Base-by-base conservation (phyloP, 306 rosid genomes). In the Acacia crassicarpa region DNA sequence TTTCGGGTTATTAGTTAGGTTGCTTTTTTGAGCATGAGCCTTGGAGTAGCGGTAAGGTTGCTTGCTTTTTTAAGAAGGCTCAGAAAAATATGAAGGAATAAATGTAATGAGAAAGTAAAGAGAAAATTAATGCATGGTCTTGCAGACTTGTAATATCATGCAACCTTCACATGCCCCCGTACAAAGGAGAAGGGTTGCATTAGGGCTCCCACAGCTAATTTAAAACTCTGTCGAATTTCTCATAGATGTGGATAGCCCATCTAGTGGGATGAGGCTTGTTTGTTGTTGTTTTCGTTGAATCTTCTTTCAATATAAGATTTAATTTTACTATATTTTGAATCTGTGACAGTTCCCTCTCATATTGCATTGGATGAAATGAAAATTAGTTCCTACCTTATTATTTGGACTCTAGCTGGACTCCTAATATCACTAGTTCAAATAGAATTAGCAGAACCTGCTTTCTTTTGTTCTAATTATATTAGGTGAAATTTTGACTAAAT, bases 91-190 rank as follows among this genome's bases (percentile, higher is more conserved):
- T 69, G 75, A 51, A 83, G 77, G 38, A 61, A 77, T 32, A 43
- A 67, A 25, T 23, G 79, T 63, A 66, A 54, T 59, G 67, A 61
- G 77, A 74, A 59, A 74, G 19, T 74, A 63, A 30, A 75, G 72
- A 54, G 63, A 71, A 63, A 68, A 79, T 62, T 27, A 67, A 45
- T 46, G 48, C 44, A 67, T n/a, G 51, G 14, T 61, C 48, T 19
- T 76, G 63, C 80, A 72, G 35, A 30, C 67, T 65, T 67, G 80
- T 35, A 71, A 46, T 62, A 43, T 71, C 63, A 25, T 43, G 62
- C 7, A 71, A 30, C 23, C 73, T 56, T 51, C 20, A 20, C n/a
- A 51, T 51, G 1, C 20, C n/a, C 20, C 9, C 6, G n/a, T 20
- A 51, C 6, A 17, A 17, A 51, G 58, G n/a, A 51, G 53, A 10